A percentile compares a stretch with the other conserved stretches of the same genome.
phyloP scores from a whole-genome alignment of 2,329 filamentous ascomycete species.

The Apiospora hydei region DNA sequence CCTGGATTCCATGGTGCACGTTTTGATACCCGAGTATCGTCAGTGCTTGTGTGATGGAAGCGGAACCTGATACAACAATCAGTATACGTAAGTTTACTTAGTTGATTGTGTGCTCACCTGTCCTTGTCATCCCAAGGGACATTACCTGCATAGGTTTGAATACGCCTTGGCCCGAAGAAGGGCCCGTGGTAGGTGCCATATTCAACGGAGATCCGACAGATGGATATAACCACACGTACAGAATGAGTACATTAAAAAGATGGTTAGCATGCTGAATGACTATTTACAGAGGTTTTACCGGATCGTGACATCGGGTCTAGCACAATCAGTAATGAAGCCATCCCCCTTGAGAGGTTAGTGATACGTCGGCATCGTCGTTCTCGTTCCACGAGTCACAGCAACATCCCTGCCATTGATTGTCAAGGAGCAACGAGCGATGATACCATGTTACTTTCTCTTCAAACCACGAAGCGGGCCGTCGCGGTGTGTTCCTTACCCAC shows the following conservation, averaged over 20 bases:
- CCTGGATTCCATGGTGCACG: neutral
- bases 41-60: conserved; percentile 4
- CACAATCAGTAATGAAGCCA: neutral
- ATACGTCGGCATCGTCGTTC: neutral
- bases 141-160: neutral
- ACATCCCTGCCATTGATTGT: neutral
- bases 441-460: conserved; percentile 7
- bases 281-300: neutral
- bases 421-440: neutral
- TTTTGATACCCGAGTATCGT: neutral
- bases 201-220: no score
- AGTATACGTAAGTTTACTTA: neutral
- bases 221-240: neutral
- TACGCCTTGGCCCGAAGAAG: neutral
- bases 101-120: neutral
- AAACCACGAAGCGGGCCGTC: neutral
- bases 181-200: neutral
- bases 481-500: neutral
- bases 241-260: neutral
- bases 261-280: neutral
- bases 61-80: neutral
- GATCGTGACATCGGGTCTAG: neutral
- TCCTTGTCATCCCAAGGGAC: conserved; percentile 8
- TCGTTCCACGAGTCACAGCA: neutral
- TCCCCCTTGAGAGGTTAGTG: neutral